Conservation (phyloP, 2,329 filamentous ascomycete species). For the Alternaria infectoria region DNA sequence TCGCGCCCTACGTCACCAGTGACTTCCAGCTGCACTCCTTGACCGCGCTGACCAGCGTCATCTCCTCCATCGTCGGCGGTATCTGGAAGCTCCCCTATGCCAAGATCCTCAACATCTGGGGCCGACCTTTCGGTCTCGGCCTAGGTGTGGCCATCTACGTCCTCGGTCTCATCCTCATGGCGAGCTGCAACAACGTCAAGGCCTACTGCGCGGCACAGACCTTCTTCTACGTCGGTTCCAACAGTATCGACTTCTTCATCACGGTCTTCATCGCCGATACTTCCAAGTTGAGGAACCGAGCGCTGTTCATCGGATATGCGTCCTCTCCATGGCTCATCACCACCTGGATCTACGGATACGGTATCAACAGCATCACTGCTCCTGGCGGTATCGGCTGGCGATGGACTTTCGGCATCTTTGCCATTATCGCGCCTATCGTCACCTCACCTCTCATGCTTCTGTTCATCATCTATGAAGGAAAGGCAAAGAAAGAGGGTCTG, state of each 20-base stretch:
- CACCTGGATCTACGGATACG: slow-evolving; percentile 38
- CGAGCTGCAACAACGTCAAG: slow-evolving; percentile 65
- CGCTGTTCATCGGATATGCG: slow-evolving; percentile 63
- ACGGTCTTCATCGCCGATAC: slow-evolving; percentile 73
- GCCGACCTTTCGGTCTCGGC: slow-evolving; percentile 46
- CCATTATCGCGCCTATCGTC: slow-evolving; percentile 68
- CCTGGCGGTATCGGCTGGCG: slow-evolving; percentile 59
- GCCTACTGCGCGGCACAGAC: slow-evolving; percentile 70
- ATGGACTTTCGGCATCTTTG: slow-evolving; percentile 72
- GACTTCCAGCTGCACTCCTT: slow-evolving; percentile 46
- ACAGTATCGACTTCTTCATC: slow-evolving; percentile 67
- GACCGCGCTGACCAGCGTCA: slow-evolving; percentile 47
- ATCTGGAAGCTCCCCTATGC: slow-evolving; percentile 51
- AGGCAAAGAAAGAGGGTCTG: slow-evolving; percentile 64
- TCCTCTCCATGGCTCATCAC: slow-evolving; percentile 43
- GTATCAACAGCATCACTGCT: slow-evolving; percentile 53
- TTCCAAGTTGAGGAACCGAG: slow-evolving; percentile 66
- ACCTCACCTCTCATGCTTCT: slow-evolving; percentile 67
- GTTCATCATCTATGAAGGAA: slow-evolving; percentile 63
- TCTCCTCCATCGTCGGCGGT: slow-evolving; percentile 48
- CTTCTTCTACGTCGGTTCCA: slow-evolving; percentile 69
- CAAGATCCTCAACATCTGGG: slow-evolving; percentile 54
- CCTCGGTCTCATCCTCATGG: slow-evolving; percentile 68
- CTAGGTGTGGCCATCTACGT: slow-evolving; percentile 42
- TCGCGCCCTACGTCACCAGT: slow-evolving; percentile 51